A percentile compares a stretch with the other conserved stretches of the same genome.
Evolutionary conservation across 345 rosid species (phyloP).

Genomic region (Cardamine resedifolia): DNA sequence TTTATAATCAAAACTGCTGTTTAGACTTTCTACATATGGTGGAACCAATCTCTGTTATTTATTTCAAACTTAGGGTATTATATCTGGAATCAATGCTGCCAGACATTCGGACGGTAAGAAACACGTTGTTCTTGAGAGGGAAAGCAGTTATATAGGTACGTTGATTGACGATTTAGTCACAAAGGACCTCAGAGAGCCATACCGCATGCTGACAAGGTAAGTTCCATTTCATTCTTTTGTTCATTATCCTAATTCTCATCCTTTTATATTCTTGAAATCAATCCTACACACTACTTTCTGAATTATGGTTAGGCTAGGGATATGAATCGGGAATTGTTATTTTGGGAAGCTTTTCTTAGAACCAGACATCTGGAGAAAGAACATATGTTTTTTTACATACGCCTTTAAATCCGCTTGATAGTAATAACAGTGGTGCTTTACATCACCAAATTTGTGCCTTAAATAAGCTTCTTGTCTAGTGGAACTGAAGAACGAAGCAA

Average conservation of each 20-base stretch:
- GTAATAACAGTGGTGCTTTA: neutral
- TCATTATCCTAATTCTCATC: slow-evolving; percentile 12
- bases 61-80: slow-evolving; percentile 60
- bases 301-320: neutral
- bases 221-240: slow-evolving; percentile 6
- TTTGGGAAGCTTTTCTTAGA: neutral
- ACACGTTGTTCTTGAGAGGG: slow-evolving; percentile 89
- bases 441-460: neutral
- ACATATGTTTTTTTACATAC: neutral
- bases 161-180: slow-evolving; percentile 93
- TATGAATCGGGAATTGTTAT: neutral
- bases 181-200: slow-evolving; percentile 96
- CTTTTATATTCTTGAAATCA: neutral
- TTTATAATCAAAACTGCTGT: neutral
- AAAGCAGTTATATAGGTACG: slow-evolving; percentile 93
- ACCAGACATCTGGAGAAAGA: neutral
- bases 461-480: neutral
- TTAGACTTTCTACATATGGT: slow-evolving; percentile 3
- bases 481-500: neutral
- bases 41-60: slow-evolving; percentile 7
- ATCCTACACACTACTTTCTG: neutral
- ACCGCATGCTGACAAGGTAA: slow-evolving; percentile 95
- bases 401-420: neutral
- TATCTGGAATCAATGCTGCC: slow-evolving; percentile 95
- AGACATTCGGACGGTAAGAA: slow-evolving; percentile 80